These are phyloP conservation scores for Ophiocytium majus DNA, from an alignment of 352 stramenopile species.

Conservation along the genomic window DNA sequence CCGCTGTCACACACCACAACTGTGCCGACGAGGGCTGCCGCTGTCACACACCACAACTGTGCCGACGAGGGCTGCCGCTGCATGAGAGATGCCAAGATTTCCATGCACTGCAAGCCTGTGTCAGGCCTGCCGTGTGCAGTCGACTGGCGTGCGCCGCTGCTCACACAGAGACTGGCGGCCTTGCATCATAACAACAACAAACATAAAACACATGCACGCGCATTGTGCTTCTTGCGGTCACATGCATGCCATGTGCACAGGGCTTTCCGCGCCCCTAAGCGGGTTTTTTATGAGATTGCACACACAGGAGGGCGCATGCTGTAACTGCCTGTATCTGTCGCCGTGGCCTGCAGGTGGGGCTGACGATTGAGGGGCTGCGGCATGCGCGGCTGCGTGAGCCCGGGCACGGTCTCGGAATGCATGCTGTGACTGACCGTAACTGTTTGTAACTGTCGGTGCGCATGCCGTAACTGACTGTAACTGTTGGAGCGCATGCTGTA, in stretches of 20 bases:
- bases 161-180: no score
- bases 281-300: background rate
- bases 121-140: background rate
- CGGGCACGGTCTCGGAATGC: slow-evolving; percentile 69
- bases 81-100: no score
- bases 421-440: slow-evolving; percentile 68
- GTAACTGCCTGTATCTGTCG: background rate
- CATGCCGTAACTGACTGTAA: background rate
- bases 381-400: slow-evolving; percentile 62
- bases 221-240: no score
- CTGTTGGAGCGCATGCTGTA: slow-evolving; percentile 61
- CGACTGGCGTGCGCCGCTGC: no score
- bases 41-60: no score
- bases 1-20: no score
- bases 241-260: background rate
- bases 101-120: no score
- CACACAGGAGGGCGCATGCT: background rate
- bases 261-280: background rate
- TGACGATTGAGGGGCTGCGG: background rate
- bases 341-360: background rate
- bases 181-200: no score
- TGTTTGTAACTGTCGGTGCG: background rate
- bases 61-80: no score
- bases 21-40: no score
- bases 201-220: no score